Percentiles rank a stretch among this genome's conserved stretches.
Evolutionary conservation across 331 rosid genomes (phyloP).

Genomic region (Quercus tomentella): DNA sequence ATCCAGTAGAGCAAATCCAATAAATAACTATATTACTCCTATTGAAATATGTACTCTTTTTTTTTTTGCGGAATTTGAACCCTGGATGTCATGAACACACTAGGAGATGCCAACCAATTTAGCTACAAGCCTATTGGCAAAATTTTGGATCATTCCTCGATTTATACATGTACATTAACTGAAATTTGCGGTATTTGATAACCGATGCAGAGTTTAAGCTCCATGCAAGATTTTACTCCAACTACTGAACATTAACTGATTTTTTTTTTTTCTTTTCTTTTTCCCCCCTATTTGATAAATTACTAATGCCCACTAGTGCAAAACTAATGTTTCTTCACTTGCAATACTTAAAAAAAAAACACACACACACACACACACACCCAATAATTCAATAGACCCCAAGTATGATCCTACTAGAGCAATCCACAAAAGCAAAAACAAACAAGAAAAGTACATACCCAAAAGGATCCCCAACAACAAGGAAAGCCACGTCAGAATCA

Average conservation of each 20-base stretch:
- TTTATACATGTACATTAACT: too few species aligned
- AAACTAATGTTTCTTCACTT: not conserved
- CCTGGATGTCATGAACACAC: too few species aligned
- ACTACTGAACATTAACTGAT: not conserved
- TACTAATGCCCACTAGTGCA: not conserved
- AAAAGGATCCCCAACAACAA: slow-evolving; percentile 91
- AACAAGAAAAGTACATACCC: slow-evolving; percentile 46
- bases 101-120: too few species aligned
- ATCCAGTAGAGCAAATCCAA: not conserved
- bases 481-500: slow-evolving; percentile 64
- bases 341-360: not conserved
- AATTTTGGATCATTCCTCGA: too few species aligned
- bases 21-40: not conserved
- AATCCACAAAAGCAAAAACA: not conserved
- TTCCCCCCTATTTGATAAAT: not conserved
- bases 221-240: not conserved
- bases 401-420: not conserved
- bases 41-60: not conserved
- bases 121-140: too few species aligned
- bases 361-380: not conserved
- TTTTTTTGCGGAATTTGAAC: too few species aligned
- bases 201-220: not conserved
- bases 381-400: not conserved
- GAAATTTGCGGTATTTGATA: too few species aligned
- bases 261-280: not conserved